These are phyloP conservation scores for Ocimum tenuiflorum DNA, from an alignment of 257 asterid genomes.

Conservation along the genomic window DNA sequence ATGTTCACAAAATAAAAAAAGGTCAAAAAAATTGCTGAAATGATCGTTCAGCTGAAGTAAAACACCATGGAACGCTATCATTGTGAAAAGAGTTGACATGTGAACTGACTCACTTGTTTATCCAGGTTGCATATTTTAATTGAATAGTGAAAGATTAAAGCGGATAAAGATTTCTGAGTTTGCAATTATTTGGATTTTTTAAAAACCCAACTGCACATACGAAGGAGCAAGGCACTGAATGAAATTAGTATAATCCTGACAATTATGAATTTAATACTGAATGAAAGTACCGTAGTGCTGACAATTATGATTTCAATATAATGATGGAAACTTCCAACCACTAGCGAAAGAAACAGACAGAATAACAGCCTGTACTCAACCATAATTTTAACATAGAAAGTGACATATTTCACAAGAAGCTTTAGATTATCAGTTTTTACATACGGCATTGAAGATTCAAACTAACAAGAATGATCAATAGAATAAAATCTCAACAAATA, in stretches of 20 bases:
- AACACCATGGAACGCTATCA: constrained; percentile 3
- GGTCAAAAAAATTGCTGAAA: constrained; percentile 2
- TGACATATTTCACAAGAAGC: constrained; percentile 22
- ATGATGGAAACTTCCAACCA: constrained; percentile 31
- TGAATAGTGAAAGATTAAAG: constrained; percentile 20
- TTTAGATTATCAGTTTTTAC: constrained; percentile 20
- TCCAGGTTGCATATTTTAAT: constrained; percentile 14
- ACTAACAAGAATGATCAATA: constrained; percentile 6
- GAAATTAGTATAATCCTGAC: background rate
- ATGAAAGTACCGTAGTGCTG: background rate
- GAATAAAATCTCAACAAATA: background rate
- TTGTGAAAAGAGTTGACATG: constrained; percentile 16
- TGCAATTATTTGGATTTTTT: constrained; percentile 27
- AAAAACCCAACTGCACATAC: constrained; percentile 23
- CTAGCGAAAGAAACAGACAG: constrained; percentile 29
- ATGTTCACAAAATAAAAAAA: background rate
- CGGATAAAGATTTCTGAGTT: constrained; percentile 3
- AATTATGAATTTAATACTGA: constrained; percentile 11
- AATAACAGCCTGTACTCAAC: constrained; percentile 27
- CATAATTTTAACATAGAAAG: constrained; percentile 21
- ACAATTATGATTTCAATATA: constrained; percentile 8
- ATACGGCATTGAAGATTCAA: constrained; percentile 12
- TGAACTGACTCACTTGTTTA: constrained; percentile 24
- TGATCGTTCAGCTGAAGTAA: constrained; percentile 26
- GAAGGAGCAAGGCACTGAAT: constrained; percentile 15